Percentiles rank a stretch among this genome's conserved stretches.
Conservation (phyloP, 371 early-diverging fungal species). For the Mortierella sp. region DNA sequence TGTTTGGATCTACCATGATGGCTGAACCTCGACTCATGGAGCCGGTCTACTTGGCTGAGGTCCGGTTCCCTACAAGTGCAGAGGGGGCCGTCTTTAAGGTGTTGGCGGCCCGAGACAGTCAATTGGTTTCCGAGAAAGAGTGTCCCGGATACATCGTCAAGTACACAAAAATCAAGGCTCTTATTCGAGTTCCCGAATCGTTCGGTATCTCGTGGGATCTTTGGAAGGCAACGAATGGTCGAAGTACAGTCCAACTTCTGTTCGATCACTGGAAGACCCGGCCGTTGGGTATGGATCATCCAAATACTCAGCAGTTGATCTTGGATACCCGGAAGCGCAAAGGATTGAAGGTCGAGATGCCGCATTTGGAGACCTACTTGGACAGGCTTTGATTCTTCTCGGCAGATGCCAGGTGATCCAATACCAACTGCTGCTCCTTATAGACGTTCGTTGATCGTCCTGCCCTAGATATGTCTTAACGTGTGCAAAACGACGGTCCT, state of each 20-base stretch:
- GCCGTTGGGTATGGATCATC: slow-evolving; percentile 78
- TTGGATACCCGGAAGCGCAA: slow-evolving; percentile 90
- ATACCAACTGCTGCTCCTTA: no score
- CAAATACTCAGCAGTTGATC: slow-evolving; percentile 88
- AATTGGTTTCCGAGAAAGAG: slow-evolving; percentile 95
- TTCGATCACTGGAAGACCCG: slow-evolving; percentile 79
- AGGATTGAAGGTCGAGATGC: slow-evolving; percentile 89
- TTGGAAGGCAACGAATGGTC: slow-evolving; percentile 93
- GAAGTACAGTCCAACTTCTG: slow-evolving; percentile 94
- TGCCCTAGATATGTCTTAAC: no score
- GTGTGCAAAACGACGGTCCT: no score
- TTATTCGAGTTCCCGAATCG: slow-evolving; percentile 98
- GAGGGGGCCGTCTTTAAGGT: slow-evolving; percentile 98
- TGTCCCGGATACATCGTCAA: slow-evolving; percentile 94
- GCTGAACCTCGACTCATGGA: slow-evolving; percentile 97
- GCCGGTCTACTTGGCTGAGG: slow-evolving; percentile 98
- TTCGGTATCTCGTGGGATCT: slow-evolving; percentile 99
- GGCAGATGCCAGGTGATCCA: no score
- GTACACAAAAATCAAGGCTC: slow-evolving; percentile 93
- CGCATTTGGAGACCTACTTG: slow-evolving; percentile 87
- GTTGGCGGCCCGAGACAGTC: slow-evolving; percentile 97
- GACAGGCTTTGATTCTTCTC: slow-evolving; percentile 92
- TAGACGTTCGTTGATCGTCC: no score
- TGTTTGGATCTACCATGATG: slow-evolving; percentile 92
- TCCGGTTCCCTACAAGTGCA: slow-evolving; percentile 97